phyloP scores from a whole-genome alignment of 1,139 yeast genomes.

The Meyerozyma elateridarum region DNA sequence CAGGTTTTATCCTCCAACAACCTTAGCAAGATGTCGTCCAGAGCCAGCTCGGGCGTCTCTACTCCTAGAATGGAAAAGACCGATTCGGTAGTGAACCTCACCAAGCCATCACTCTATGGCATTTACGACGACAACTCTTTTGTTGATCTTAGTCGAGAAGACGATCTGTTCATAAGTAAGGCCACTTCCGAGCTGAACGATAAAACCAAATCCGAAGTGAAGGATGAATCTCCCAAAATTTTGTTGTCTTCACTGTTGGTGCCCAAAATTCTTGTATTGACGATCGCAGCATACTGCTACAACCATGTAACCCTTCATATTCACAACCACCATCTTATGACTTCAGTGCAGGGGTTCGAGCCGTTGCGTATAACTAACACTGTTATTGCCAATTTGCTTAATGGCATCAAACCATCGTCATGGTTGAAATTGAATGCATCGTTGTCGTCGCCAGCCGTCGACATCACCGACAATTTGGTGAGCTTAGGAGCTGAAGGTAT shows the following conservation, averaged over 20 bases:
- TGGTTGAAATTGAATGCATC: no score
- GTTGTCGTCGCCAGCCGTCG: not conserved
- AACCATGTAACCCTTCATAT: slow-evolving; percentile 48
- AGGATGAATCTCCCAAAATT: not conserved
- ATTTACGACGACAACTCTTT: slow-evolving; percentile 41
- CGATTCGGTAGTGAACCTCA: slow-evolving; percentile 42
- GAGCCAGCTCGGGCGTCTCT: slow-evolving; percentile 12
- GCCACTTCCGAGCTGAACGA: not conserved
- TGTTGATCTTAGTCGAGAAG: slow-evolving; percentile 27
- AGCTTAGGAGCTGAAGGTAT: slow-evolving; percentile 45
- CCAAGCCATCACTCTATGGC: slow-evolving; percentile 46
- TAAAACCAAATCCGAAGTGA: not conserved
- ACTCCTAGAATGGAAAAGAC: slow-evolving; percentile 30
- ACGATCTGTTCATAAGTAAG: slow-evolving; percentile 1
- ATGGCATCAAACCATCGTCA: slow-evolving; percentile 23
- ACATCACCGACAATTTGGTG: not conserved
- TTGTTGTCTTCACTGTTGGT: slow-evolving; percentile 11
- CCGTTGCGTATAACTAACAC: slow-evolving; percentile 33
- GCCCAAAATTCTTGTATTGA: slow-evolving; percentile 29
- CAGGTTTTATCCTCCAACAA: not conserved
- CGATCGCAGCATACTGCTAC: slow-evolving; percentile 43
- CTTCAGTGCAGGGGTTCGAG: slow-evolving; percentile 26
- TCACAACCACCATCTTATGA: slow-evolving; percentile 44
- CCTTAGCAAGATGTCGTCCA: no score
- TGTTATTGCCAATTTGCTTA: slow-evolving; percentile 28